Evolutionary conservation across 2,329 filamentous ascomycete species (phyloP).

Genomic region (Elsinoe fawcettii): DNA sequence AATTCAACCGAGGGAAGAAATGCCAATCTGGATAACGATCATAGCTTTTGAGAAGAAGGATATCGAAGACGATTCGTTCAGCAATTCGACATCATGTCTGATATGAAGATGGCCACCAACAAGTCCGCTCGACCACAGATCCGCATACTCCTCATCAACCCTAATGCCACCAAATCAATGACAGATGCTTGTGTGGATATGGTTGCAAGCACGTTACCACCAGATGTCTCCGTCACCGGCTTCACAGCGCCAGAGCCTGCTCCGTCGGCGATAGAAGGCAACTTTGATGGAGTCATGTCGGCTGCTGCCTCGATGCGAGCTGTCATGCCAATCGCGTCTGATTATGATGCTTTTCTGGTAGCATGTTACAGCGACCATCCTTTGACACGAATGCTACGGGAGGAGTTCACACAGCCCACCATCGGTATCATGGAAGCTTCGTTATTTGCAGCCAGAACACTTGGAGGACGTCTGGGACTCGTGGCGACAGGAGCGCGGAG

Average conservation of each 20-base stretch:
- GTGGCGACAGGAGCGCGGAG: constrained; percentile 36
- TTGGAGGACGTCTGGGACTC: constrained; percentile 42
- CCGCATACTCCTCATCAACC: constrained; percentile 43
- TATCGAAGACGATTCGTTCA: neutral
- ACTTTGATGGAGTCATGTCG: constrained; percentile 44
- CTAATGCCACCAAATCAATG: constrained; percentile 42
- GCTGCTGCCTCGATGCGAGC: constrained; percentile 42
- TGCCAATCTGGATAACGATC: neutral
- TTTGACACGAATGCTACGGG: constrained; percentile 40
- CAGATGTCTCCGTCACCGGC: constrained; percentile 41
- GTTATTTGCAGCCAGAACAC: constrained; percentile 43
- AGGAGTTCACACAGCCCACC: constrained; percentile 39
- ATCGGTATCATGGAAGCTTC: constrained; percentile 47
- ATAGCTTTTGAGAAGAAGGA: neutral
- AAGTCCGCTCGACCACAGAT: constrained; percentile 21
- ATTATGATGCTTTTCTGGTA: constrained; percentile 43
- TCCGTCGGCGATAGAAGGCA: constrained; percentile 45
- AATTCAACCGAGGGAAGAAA: neutral
- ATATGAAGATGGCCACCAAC: constrained; percentile 8
- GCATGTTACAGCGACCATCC: constrained; percentile 45
- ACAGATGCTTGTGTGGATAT: constrained; percentile 41
- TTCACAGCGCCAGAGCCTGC: constrained; percentile 45
- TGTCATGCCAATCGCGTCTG: constrained; percentile 36
- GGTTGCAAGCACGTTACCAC: constrained; percentile 37
- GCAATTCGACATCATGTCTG: neutral